Evolutionary conservation across 2,329 filamentous ascomycete species (phyloP).

Genomic region (Pseudogymnoascus sp.): DNA sequence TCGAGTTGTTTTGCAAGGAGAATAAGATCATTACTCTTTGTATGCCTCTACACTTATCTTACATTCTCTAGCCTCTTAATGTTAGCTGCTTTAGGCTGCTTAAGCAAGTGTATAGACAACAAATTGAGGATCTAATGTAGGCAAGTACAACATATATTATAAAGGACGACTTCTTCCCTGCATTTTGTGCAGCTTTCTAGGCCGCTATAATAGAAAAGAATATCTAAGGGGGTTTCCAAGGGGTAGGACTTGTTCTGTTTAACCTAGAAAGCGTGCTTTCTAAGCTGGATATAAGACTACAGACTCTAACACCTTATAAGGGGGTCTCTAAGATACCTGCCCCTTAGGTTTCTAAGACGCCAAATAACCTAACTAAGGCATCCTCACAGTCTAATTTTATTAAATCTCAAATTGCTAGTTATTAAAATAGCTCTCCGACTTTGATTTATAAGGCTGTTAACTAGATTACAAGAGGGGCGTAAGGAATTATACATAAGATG

Average conservation of each 20-base stretch:
- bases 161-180: too few relatives aligned
- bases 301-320: too few relatives aligned
- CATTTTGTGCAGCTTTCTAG: slow-evolving; percentile 19
- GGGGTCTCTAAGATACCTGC: too few relatives aligned
- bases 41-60: slow-evolving; percentile 29
- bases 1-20: slow-evolving; percentile 25
- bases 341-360: too few relatives aligned
- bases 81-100: slow-evolving; percentile 28
- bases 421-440: background rate
- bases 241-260: slow-evolving; percentile 15
- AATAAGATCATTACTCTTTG: slow-evolving; percentile 30
- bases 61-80: slow-evolving; percentile 32
- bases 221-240: slow-evolving; percentile 20
- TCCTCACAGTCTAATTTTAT: too few relatives aligned
- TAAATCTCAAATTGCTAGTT: slow-evolving; percentile 9
- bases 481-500: too few relatives aligned
- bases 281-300: too few relatives aligned
- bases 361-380: too few relatives aligned
- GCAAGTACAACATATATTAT: slow-evolving; percentile 12
- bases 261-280: too few relatives aligned
- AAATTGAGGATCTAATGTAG: slow-evolving; percentile 21
- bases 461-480: too few relatives aligned
- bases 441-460: slow-evolving; percentile 12
- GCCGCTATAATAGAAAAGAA: slow-evolving; percentile 22
- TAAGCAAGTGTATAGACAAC: slow-evolving; percentile 24